These are phyloP conservation scores for Metschnikowia cerradonensis DNA, from an alignment of 805 yeast genomes.

Conservation along the genomic window DNA sequence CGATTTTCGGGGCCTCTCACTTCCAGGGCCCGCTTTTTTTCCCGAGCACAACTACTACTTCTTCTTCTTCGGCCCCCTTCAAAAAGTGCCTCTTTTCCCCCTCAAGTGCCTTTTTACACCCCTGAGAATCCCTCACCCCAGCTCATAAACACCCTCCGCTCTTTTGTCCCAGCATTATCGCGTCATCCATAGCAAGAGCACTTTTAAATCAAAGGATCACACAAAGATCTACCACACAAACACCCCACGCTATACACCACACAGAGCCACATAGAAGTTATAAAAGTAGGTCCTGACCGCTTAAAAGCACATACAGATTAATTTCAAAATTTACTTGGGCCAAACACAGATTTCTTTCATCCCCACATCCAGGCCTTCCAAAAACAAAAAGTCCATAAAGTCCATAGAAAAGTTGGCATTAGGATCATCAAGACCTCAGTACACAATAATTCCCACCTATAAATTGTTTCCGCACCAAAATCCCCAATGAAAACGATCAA, in stretches of 20 bases:
- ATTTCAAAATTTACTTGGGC: too few relatives aligned
- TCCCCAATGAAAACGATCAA: slow-evolving; percentile 29
- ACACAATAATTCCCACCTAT: too few relatives aligned
- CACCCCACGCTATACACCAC: not conserved
- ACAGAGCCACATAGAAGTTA: not conserved
- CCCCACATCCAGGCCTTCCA: too few relatives aligned
- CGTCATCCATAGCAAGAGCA: not conserved
- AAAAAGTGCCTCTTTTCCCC: not conserved
- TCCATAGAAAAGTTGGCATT: too few relatives aligned
- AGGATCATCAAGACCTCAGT: too few relatives aligned
- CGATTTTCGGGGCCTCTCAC: not conserved
- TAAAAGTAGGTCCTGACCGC: too few relatives aligned
- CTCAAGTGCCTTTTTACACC: too few relatives aligned
- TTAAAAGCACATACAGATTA: too few relatives aligned
- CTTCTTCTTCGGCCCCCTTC: not conserved
- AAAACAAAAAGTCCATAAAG: too few relatives aligned
- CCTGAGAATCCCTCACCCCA: not conserved
- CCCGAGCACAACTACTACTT: not conserved
- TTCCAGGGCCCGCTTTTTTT: not conserved
- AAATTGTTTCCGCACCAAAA: not conserved
- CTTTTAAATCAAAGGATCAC: not conserved
- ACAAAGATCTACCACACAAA: not conserved
- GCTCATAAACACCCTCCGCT: not conserved
- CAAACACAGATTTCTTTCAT: not conserved
- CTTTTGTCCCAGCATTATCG: not conserved